Percentiles rank a stretch among this genome's conserved stretches.
Conservation (phyloP, 805 yeast species). For the Metschnikowia colocasiae region DNA sequence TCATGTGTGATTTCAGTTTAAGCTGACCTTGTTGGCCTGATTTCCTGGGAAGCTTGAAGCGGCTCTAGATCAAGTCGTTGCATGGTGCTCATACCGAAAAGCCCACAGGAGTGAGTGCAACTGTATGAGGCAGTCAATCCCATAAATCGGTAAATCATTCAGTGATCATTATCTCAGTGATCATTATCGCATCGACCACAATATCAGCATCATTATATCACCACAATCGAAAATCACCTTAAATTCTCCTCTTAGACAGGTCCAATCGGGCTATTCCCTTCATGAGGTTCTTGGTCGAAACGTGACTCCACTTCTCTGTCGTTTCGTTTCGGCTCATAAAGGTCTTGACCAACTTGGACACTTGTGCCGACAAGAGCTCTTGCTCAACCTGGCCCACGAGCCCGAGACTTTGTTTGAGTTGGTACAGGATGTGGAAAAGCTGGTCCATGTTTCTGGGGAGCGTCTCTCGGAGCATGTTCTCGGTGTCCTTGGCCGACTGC, state of each 20-base stretch:
- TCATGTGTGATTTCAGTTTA: no score
- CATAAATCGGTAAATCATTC: no score
- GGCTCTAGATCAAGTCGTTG: no score
- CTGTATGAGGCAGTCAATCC: no score
- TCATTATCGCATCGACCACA: no score
- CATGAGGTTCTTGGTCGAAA: constrained; percentile 9
- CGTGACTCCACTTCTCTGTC: neutral
- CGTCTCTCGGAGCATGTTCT: constrained; percentile 4
- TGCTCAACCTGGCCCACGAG: constrained; percentile 17
- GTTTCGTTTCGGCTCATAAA: constrained; percentile 9
- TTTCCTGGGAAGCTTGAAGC: no score
- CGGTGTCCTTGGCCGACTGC: neutral
- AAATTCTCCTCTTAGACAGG: neutral
- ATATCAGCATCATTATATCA: no score
- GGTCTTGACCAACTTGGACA: constrained; percentile 10
- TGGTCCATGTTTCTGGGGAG: constrained; percentile 36
- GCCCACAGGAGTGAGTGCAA: no score
- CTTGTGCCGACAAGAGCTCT: constrained; percentile 9
- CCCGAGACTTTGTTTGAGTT: constrained; percentile 24
- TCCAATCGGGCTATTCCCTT: constrained; percentile 14
- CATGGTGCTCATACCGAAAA: no score
- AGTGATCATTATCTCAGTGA: no score
- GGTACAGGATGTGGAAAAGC: constrained; percentile 31
- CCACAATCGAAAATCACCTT: no score
- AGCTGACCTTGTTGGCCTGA: no score